A percentile compares a stretch with the other conserved stretches of the same genome.
Evolutionary conservation across 345 rosid genomes (phyloP).

Genomic region (Eucalyptus melliodora): DNA sequence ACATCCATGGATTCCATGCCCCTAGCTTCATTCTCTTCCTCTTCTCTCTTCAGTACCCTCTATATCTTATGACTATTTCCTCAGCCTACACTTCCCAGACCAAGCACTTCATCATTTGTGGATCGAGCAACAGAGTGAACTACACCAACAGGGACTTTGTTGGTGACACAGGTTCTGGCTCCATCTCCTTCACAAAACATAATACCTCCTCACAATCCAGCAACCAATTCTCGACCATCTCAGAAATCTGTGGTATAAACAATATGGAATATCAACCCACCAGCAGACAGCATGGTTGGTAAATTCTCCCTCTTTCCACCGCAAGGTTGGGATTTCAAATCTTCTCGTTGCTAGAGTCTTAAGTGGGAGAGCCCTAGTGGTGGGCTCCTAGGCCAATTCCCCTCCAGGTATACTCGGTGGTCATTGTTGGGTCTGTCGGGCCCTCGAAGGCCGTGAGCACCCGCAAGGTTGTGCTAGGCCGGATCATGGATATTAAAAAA

Average conservation of each 20-base stretch:
- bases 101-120: conserved; percentile 12
- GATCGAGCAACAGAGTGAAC: background rate
- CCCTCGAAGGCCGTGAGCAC: no score
- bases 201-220: background rate
- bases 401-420: no score
- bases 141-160: background rate
- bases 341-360: no score
- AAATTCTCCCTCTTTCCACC: no score
- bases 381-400: no score
- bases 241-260: background rate
- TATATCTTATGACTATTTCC: background rate
- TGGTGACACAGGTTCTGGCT: background rate
- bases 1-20: background rate
- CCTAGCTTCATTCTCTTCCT: background rate
- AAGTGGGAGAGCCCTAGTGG: no score
- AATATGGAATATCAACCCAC: background rate
- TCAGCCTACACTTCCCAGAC: background rate
- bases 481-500: no score
- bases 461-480: no score
- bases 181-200: background rate
- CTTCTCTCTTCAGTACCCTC: background rate
- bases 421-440: no score
- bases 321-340: fast-evolving
- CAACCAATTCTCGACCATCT: background rate
- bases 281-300: no score